Percentiles rank a stretch among this genome's conserved stretches.
Conservation (phyloP, 805 yeast genomes). For the Suhomyces xylopsoci region DNA sequence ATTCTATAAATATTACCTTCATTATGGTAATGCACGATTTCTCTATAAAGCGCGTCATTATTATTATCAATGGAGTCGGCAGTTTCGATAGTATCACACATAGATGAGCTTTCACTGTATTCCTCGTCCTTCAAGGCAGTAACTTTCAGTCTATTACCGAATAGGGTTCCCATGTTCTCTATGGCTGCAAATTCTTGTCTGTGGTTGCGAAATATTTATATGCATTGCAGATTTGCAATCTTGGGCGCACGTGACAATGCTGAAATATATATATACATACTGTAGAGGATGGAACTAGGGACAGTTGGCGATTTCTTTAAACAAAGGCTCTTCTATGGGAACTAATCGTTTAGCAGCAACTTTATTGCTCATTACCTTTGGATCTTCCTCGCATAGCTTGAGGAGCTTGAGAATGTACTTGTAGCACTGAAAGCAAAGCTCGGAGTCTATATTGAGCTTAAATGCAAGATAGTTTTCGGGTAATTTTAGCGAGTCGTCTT, state of each 20-base stretch:
- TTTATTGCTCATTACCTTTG: constrained; percentile 22
- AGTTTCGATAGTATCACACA: not conserved
- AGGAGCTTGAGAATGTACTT: constrained; percentile 22
- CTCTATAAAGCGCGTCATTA: not conserved
- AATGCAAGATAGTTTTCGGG: constrained; percentile 19
- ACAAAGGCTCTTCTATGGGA: not conserved
- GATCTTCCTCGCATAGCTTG: constrained; percentile 21
- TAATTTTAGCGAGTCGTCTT: constrained; percentile 9
- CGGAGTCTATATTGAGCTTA: constrained; percentile 13
- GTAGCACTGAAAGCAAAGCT: constrained; percentile 23
- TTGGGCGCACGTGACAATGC: not conserved
- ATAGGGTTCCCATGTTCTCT: constrained; percentile 1
- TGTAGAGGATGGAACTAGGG: not conserved
- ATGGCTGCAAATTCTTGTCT: constrained; percentile 10
- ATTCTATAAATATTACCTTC: constrained; percentile 15
- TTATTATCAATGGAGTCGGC: not conserved
- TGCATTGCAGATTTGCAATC: not conserved
- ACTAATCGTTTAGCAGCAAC: constrained; percentile 18
- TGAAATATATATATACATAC: not conserved
- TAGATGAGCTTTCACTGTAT: not conserved
- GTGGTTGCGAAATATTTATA: not conserved
- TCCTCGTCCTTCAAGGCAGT: not conserved
- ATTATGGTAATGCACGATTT: constrained; percentile 6
- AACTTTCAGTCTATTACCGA: not conserved
- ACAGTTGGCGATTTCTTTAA: not conserved